Conservation (phyloP, 805 yeast genomes). For the Debaryomyces prosopidis region DNA sequence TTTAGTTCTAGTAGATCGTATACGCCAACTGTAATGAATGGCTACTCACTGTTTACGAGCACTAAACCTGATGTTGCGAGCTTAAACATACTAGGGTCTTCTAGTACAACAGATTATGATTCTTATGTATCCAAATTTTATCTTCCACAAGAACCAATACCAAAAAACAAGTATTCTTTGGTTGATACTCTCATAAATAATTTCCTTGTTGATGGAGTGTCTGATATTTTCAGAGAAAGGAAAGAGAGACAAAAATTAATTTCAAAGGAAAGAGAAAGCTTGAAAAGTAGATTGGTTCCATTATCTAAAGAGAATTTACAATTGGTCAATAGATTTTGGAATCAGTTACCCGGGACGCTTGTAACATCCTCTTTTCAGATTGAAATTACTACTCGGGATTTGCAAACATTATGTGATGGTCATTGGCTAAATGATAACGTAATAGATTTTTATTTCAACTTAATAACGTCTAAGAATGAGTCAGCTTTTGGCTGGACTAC, state of each 20-base stretch:
- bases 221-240: slow-evolving; percentile 5
- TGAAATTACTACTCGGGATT: slow-evolving; percentile 65
- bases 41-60: background rate
- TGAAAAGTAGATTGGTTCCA: slow-evolving; percentile 9
- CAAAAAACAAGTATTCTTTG: slow-evolving; percentile 16
- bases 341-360: slow-evolving; percentile 5
- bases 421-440: slow-evolving; percentile 90
- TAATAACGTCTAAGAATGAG: slow-evolving; percentile 46
- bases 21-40: background rate
- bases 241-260: slow-evolving; percentile 3
- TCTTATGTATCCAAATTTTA: slow-evolving; percentile 16
- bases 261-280: slow-evolving; percentile 12
- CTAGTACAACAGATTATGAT: slow-evolving; percentile 15
- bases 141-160: slow-evolving; percentile 16
- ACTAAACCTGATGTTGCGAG: no score
- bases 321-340: slow-evolving; percentile 13
- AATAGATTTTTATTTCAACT: slow-evolving; percentile 74
- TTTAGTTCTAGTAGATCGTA: background rate
- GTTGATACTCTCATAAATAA: slow-evolving; percentile 15
- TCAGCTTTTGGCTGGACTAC: slow-evolving; percentile 76
- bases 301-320: slow-evolving; percentile 10
- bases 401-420: slow-evolving; percentile 67
- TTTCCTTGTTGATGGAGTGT: slow-evolving; percentile 6
- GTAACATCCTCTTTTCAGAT: slow-evolving; percentile 38
- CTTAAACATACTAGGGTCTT: background rate